Percentiles rank a stretch among this genome's conserved stretches.
phyloP scores from a whole-genome alignment of 768 basidiomycete species.

The Rubroboletus satanas region DNA sequence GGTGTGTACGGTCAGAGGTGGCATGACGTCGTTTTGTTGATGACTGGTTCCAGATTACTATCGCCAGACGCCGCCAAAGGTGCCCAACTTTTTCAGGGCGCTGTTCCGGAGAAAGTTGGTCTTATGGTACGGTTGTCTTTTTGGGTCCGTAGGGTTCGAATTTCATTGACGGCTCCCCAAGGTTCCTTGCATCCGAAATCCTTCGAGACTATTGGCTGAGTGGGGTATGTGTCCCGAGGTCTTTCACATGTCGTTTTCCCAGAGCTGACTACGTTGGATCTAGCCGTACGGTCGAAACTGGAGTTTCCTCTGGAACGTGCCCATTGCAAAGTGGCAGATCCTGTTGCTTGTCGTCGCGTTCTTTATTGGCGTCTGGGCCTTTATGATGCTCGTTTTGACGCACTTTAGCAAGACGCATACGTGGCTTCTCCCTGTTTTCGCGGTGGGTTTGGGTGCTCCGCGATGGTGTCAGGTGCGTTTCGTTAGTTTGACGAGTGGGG shows the following conservation, averaged over 20 bases:
- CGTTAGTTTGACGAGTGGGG: neutral
- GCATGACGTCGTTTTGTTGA: neutral
- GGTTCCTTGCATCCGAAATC: slow-evolving; percentile 87
- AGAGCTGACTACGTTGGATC: slow-evolving; percentile 10
- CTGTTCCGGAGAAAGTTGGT: slow-evolving; percentile 89
- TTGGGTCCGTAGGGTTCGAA: neutral
- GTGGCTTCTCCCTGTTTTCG: slow-evolving; percentile 92
- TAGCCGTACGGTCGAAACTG: slow-evolving; percentile 93
- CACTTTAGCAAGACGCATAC: slow-evolving; percentile 92
- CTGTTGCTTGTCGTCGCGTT: slow-evolving; percentile 75
- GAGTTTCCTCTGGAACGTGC: slow-evolving; percentile 87
- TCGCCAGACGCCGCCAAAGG: slow-evolving; percentile 89
- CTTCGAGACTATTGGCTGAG: slow-evolving; percentile 92
- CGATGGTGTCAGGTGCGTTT: slow-evolving; percentile 84
- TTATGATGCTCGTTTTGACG: slow-evolving; percentile 69
- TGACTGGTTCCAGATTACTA: slow-evolving; percentile 62
- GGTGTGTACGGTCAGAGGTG: slow-evolving; percentile 41
- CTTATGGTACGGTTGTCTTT: slow-evolving; percentile 51
- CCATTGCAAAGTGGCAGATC: slow-evolving; percentile 80
- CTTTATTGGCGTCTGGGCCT: slow-evolving; percentile 85
- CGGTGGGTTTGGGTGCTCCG: slow-evolving; percentile 90
- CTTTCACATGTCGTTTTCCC: neutral
- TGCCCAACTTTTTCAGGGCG: slow-evolving; percentile 87
- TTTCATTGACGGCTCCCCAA: slow-evolving; percentile 7
- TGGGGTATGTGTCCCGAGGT: slow-evolving; percentile 49